Conservation (phyloP, 2,329 filamentous ascomycete species). For the Drechslera avenae region DNA sequence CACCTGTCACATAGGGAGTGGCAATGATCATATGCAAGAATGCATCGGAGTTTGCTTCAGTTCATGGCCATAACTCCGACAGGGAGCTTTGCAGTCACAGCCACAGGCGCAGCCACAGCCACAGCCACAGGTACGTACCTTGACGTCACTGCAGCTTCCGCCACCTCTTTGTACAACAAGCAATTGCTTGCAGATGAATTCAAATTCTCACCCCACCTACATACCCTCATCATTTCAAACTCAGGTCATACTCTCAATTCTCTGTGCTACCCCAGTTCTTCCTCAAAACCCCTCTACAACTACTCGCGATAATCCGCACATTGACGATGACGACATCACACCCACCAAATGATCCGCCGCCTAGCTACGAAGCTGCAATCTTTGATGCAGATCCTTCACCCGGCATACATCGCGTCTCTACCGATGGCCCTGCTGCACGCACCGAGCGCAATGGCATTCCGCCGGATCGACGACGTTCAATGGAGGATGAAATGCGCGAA, state of each 20-base stretch:
- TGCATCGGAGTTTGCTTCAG: constrained; percentile 1
- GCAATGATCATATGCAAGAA: constrained; percentile 7
- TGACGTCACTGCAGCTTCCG: constrained; percentile 9
- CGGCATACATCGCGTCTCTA: constrained; percentile 36
- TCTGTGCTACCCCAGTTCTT: background rate
- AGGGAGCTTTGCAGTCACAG: constrained; percentile 2
- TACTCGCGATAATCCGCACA: background rate
- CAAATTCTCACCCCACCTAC: background rate
- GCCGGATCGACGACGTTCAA: constrained; percentile 58
- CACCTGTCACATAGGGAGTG: background rate
- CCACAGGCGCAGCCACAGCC: background rate
- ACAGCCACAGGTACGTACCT: background rate
- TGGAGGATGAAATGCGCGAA: constrained; percentile 65
- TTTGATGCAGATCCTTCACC: constrained; percentile 30
- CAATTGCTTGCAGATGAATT: background rate
- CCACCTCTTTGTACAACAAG: background rate
- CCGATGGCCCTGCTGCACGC: constrained; percentile 34
- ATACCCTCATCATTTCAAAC: background rate
- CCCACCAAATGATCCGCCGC: constrained; percentile 38
- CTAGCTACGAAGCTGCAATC: constrained; percentile 43
- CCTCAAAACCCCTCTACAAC: background rate
- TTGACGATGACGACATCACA: constrained; percentile 30
- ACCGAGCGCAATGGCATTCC: constrained; percentile 60
- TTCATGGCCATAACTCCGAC: background rate
- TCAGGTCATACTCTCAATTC: background rate